A percentile compares a stretch with the other conserved stretches of the same genome.
Evolutionary conservation across 306 rosid species (phyloP).

Genomic region (Casuarina glauca): DNA sequence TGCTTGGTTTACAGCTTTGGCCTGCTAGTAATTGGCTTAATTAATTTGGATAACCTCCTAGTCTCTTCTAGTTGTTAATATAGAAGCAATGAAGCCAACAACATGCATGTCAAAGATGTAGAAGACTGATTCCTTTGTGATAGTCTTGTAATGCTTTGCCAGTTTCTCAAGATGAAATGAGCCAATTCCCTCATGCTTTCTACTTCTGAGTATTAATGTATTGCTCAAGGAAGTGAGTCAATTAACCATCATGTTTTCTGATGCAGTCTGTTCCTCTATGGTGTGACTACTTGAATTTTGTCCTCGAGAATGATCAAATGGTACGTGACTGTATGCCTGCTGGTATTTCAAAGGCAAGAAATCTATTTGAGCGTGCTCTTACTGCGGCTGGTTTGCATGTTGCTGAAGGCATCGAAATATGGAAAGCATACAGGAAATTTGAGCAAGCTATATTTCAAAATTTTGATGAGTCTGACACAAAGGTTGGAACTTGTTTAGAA

Average conservation of each 20-base stretch:
- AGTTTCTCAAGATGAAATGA: background rate
- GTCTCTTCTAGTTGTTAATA: background rate
- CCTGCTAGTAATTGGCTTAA: background rate
- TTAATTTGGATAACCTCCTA: background rate
- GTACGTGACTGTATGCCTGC: slow-evolving; percentile 50
- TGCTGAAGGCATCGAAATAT: slow-evolving; percentile 65
- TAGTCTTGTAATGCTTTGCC: background rate
- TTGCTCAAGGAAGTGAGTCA: slow-evolving; percentile 17
- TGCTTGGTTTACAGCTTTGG: background rate
- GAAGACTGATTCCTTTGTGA: background rate
- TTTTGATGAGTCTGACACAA: slow-evolving; percentile 52
- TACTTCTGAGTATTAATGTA: background rate
- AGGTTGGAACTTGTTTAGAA: slow-evolving; percentile 46
- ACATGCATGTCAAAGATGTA: background rate
- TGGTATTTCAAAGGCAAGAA: slow-evolving; percentile 74
- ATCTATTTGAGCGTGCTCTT: slow-evolving; percentile 78
- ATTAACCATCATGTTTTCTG: slow-evolving; percentile 25
- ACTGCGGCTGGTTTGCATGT: slow-evolving; percentile 89
- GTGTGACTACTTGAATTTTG: slow-evolving; percentile 64
- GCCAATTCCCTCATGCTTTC: background rate
- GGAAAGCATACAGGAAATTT: slow-evolving; percentile 79
- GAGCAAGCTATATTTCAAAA: slow-evolving; percentile 64
- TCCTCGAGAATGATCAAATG: slow-evolving; percentile 64
- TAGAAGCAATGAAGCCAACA: background rate
- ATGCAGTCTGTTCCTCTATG: slow-evolving; percentile 85